Evolutionary conservation across 768 basidiomycete genomes (phyloP), one percentile per base, ranked within the genome.

Genomic region (Cystobasidium tubakii): DNA sequence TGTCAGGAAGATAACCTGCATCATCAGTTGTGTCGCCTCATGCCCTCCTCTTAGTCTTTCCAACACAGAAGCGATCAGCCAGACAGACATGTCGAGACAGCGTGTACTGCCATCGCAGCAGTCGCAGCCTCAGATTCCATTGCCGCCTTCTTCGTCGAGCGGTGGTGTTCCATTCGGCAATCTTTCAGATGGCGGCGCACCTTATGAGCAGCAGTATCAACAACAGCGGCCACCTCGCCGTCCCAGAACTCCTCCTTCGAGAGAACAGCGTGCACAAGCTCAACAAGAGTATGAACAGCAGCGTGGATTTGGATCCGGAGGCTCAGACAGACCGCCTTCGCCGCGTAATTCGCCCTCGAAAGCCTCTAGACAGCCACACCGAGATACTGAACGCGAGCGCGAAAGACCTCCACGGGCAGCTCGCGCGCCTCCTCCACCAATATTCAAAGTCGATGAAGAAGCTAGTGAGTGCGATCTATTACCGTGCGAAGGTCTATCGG

Each of bases 371-470:
- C 29, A 60, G 29, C 57, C 29, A 29, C 29, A 60, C 6, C 57
- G 17, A 3, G 23, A 60, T 60, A 21, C 12, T 6, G 57, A 60
- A 60, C 57, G 57, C 25, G 57, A 60, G 57, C 57, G 57, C 23
- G 57, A 29, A 6, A 15, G 57, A 21, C 57, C 25, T 29, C 57
- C 57, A 25, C 12, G 57, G 23, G 57, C 57, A 15, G 29, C 57
- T 29, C 57, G 57, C 29, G 13, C 57, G 6, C 7, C 57, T 27
- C 57, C 27, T 6, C 17, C 57, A 4, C 27, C 88, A 72, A 88
- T 87, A 79, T 85, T 90, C 77, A 84, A 87, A 60, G 84, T 88
- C 31, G 91, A 93, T 81, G 91, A 93, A 80, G 90, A 87, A 10
- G 82, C 88, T 13, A 82, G 73, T 75, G 36, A 21, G 75, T 66